Conservation (phyloP, 73 alveolate species). For the Tetrahymena borealis region DNA sequence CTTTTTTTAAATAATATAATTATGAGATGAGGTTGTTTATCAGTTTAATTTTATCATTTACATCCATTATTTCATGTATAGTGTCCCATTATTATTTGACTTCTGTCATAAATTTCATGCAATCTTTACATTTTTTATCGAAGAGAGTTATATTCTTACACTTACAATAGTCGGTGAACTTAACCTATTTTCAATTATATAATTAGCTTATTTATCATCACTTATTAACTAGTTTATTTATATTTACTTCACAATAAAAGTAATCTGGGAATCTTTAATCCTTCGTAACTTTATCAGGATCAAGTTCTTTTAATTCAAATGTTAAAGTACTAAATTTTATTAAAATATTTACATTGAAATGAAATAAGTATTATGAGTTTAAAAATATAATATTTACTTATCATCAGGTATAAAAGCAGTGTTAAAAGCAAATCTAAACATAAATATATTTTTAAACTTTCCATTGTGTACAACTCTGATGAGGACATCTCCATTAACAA, state of each 20-base stretch:
- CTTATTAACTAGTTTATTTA: not conserved
- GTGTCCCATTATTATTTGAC: constrained; percentile 11
- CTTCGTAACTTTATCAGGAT: constrained; percentile 31
- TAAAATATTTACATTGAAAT: not conserved
- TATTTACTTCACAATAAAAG: not conserved
- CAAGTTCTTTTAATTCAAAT: constrained; percentile 11
- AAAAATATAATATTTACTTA: not conserved
- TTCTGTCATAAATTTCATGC: constrained; percentile 8
- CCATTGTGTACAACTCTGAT: constrained; percentile 10
- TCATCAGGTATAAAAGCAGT: constrained; percentile 29
- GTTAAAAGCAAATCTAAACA: constrained; percentile 46
- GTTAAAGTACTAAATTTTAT: not conserved
- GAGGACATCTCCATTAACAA: constrained; percentile 32
- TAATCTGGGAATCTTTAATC: constrained; percentile 15
- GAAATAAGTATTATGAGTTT: not conserved
- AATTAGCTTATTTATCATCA: not conserved
- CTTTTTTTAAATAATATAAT: not conserved
- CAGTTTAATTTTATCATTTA: not conserved
- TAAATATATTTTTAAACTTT: constrained; percentile 15
- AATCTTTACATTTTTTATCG: constrained; percentile 21
- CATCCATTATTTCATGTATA: constrained; percentile 14
- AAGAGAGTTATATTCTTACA: constrained; percentile 15
- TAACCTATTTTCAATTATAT: not conserved
- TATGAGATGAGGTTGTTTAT: not conserved
- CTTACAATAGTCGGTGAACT: constrained; percentile 16